Conservation (phyloP, 2,329 filamentous ascomycete species). For the Alternaria metachromatica region DNA sequence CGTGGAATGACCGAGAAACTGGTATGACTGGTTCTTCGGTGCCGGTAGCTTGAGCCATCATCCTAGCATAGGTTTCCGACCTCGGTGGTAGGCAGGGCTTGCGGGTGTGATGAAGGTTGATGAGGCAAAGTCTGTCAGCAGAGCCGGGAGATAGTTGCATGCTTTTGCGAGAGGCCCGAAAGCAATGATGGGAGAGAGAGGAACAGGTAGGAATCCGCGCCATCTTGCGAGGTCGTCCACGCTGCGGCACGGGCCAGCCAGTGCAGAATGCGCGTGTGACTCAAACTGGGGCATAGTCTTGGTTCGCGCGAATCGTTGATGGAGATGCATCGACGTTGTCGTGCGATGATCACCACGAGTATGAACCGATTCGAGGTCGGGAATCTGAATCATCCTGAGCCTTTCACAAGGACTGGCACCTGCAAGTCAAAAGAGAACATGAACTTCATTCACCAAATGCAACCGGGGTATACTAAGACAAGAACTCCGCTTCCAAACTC, state of each 20-base stretch:
- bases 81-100: background rate
- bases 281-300: background rate
- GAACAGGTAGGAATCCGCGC: background rate
- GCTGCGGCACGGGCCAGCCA: background rate
- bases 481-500: conserved; percentile 13
- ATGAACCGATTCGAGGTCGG: background rate
- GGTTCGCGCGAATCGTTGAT: background rate
- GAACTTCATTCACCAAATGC: background rate
- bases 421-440: background rate
- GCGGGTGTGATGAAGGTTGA: background rate
- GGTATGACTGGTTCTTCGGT: background rate
- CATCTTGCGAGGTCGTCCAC: background rate
- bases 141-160: background rate
- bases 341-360: too few relatives aligned
- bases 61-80: background rate
- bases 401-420: background rate
- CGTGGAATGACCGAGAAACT: background rate
- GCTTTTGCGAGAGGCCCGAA: background rate
- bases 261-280: background rate
- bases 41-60: background rate
- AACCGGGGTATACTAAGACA: conserved; percentile 15
- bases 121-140: background rate
- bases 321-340: background rate
- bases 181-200: background rate
- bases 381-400: background rate